A percentile compares a stretch with the other conserved stretches of the same genome.
Evolutionary conservation across 1,284 basidiomycete species (phyloP).

Genomic region (Neonothopanus nambi): DNA sequence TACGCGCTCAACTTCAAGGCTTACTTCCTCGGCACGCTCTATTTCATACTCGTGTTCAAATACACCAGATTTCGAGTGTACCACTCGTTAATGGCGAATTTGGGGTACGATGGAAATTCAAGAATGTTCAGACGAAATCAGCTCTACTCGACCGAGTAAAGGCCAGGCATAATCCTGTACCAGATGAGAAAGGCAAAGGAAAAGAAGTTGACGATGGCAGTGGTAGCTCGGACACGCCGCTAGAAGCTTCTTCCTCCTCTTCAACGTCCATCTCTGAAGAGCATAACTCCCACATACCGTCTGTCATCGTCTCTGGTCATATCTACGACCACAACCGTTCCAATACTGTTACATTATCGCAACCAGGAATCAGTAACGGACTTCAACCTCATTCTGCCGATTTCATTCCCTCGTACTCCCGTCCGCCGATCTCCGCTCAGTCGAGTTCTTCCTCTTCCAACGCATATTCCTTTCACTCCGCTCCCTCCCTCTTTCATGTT

Average conservation of each 20-base stretch:
- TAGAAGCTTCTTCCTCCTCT: conserved; percentile 25
- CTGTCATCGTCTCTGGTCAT: conserved; percentile 33
- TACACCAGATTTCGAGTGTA: conserved; percentile 76
- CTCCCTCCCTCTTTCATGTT: conserved; percentile 25
- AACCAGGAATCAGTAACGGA: neutral
- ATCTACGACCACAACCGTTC: conserved; percentile 14
- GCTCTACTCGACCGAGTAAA: conserved; percentile 30
- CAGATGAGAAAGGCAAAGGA: conserved; percentile 24
- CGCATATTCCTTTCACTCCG: conserved; percentile 25
- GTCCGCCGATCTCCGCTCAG: neutral
- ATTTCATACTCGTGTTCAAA: conserved; percentile 63
- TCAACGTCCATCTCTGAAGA: conserved; percentile 24
- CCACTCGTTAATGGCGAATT: conserved; percentile 79
- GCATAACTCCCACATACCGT: conserved; percentile 28
- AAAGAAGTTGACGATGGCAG: conserved; percentile 29
- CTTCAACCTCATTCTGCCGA: conserved; percentile 21
- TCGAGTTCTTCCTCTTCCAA: conserved; percentile 13
- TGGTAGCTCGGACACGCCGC: conserved; percentile 21
- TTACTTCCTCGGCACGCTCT: conserved; percentile 60
- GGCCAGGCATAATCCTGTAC: conserved; percentile 28
- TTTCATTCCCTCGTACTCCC: conserved; percentile 21
- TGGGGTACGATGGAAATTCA: conserved; percentile 75
- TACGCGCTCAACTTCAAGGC: conserved; percentile 50
- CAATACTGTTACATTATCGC: neutral
- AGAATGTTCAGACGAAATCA: conserved; percentile 46